A percentile compares a stretch with the other conserved stretches of the same genome.
phyloP scores from a whole-genome alignment of 306 rosid species.

The Rosa persica region DNA sequence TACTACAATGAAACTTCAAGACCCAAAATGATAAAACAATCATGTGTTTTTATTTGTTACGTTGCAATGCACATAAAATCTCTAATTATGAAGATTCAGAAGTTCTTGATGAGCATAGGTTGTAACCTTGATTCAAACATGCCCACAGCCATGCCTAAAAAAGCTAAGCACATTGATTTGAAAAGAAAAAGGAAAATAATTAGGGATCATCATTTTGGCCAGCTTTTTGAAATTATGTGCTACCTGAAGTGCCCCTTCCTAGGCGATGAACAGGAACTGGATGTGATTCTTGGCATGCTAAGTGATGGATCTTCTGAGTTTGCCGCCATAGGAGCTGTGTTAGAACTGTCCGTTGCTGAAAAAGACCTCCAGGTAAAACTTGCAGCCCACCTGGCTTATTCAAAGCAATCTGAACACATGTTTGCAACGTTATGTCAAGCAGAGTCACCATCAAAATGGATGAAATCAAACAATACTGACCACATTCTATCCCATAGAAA shows the following conservation, averaged over 20 bases:
- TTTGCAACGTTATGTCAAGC: slow-evolving; percentile 17
- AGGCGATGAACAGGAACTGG: slow-evolving; percentile 91
- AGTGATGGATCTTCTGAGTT: slow-evolving; percentile 36
- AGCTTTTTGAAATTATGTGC: slow-evolving; percentile 19
- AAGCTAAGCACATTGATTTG: slow-evolving; percentile 17
- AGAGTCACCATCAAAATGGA: slow-evolving; percentile 13
- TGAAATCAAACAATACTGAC: slow-evolving; percentile 4
- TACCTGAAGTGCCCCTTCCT: slow-evolving; percentile 99
- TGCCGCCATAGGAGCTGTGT: slow-evolving; percentile 73
- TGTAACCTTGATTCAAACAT: slow-evolving; percentile 9
- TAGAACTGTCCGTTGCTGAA: slow-evolving; percentile 92
- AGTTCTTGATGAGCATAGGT: not conserved
- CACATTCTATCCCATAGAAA: slow-evolving; percentile 1
- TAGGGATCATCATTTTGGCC: not conserved
- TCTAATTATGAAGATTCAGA: not conserved
- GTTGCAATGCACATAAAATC: not conserved
- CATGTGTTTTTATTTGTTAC: not conserved
- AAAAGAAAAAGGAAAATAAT: not conserved
- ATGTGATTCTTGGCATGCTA: slow-evolving; percentile 39
- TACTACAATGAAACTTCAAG: not conserved
- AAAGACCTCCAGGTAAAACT: slow-evolving; percentile 95
- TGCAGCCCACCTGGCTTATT: slow-evolving; percentile 91
- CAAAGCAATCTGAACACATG: slow-evolving; percentile 66
- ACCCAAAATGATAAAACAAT: not conserved
- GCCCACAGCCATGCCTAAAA: slow-evolving; percentile 9